Base-by-base conservation (phyloP, 2,329 filamentous ascomycete genomes). In the Didymella glomerata region DNA sequence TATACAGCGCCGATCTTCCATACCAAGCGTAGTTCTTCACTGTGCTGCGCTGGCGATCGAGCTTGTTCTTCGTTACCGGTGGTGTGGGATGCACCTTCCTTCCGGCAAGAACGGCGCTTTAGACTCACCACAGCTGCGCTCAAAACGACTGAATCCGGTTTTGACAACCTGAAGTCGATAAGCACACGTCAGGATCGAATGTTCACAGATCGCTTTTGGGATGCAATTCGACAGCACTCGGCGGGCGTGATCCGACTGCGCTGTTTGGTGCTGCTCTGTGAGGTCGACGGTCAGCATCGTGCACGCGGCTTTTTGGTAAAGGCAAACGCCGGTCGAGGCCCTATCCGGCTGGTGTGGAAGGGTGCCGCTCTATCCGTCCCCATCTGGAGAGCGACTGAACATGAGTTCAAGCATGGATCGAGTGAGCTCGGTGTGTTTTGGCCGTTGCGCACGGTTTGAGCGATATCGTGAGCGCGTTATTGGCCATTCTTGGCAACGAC, bases 351-450 rank as follows among this genome's bases (percentile, higher is more conserved):
- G 16, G 24, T 1, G 9, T 25, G 28, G 54, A 36, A 42, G 32
- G 55, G 10, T 53, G 55, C 55, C 55, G 55, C 16, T 32, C 45
- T 44, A 49, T 25, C 55, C 49, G 55, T 45, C 49, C 49, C 49
- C 45, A 34, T 32, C 48, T 54, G 55, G 48, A 54, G 49, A 38
- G 34, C 20, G 6, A 28, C 32, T 34, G 11, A 49, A 54, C 36
- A 52, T 34, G 54, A n/a, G 54, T 36, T 41, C 22, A 42, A 36
- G 40, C n/a, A 40, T 11, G 44, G 24, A 42, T 24, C 11, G 48
- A 24, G 42, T 27, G 22, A 6, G 22, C 22, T n/a, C 18, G 24
- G 25, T 13, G 41, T 42, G 42, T n/a, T 36, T 41, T 50, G 47
- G n/a, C 18, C 22, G 14, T n/a, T 25, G 44, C n/a, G 30, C 30